phyloP scores from a whole-genome alignment of 2,329 filamentous ascomycete genomes.

The Pseudogymnoascus sp. region DNA sequence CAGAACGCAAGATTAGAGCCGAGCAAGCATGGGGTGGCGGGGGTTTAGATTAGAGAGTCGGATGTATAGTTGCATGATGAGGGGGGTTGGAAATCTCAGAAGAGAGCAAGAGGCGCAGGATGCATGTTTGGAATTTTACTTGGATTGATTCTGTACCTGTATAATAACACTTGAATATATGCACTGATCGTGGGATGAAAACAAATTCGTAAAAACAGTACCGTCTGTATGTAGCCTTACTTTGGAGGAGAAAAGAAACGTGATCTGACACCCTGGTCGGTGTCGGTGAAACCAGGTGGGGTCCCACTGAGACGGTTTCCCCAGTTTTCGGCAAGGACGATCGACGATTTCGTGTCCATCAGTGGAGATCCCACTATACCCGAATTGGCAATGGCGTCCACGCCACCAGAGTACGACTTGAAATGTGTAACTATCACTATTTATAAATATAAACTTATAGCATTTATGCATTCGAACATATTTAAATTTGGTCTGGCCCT shows the following conservation, averaged over 20 bases:
- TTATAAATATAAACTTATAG: not conserved
- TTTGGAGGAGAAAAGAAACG: not conserved
- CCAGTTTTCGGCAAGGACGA: not conserved
- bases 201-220: not conserved
- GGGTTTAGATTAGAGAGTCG: conserved; percentile 18
- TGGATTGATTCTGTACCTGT: not conserved
- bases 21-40: not conserved
- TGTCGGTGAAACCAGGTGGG: not conserved
- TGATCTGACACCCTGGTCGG: not conserved
- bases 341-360: not conserved
- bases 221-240: not conserved
- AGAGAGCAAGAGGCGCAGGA: conserved; percentile 16
- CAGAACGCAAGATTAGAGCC: not conserved
- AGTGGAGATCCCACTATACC: not conserved
- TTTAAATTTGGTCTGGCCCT: not conserved
- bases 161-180: not conserved
- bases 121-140: not conserved
- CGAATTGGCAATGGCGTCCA: not conserved
- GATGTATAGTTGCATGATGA: conserved; percentile 36
- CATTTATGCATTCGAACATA: not conserved
- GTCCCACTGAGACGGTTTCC: not conserved
- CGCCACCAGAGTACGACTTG: not conserved
- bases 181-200: not conserved
- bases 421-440: not conserved
- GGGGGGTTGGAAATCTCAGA: conserved; percentile 23